A percentile compares a stretch with the other conserved stretches of the same genome.
phyloP scores from a whole-genome alignment of 495 filamentous ascomycete genomes.

The Podospora australis region DNA sequence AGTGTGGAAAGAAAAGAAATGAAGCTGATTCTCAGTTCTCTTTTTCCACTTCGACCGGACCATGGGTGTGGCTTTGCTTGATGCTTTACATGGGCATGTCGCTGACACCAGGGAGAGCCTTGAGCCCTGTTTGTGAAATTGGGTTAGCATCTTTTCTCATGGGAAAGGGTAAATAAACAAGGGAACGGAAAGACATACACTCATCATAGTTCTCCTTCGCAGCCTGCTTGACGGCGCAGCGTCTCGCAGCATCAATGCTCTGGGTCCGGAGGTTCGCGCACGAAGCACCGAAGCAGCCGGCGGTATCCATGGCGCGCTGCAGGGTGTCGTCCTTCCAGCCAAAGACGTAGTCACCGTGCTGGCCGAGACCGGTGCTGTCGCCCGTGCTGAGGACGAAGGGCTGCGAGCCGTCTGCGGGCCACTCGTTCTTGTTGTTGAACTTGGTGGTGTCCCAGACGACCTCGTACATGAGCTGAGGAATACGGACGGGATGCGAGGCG shows the following conservation, averaged over 20 bases:
- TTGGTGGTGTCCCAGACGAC: constrained; percentile 45
- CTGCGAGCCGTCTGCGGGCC: constrained; percentile 42
- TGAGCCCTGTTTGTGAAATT: constrained; percentile 13
- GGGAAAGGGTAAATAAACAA: background rate
- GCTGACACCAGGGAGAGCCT: constrained; percentile 16
- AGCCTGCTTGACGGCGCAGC: constrained; percentile 33
- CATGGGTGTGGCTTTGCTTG: no score
- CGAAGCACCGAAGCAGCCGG: constrained; percentile 35
- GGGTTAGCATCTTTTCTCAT: background rate
- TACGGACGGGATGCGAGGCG: constrained; percentile 40
- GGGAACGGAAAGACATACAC: constrained; percentile 29
- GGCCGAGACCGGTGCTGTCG: constrained; percentile 38
- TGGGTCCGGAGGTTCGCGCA: constrained; percentile 35
- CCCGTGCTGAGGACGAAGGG: constrained; percentile 44
- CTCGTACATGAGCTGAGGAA: constrained; percentile 48
- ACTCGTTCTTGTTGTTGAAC: constrained; percentile 39
- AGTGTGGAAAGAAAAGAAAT: no score
- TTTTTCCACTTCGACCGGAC: no score
- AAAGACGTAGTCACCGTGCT: constrained; percentile 48
- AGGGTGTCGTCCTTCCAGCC: constrained; percentile 43
- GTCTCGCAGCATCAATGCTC: constrained; percentile 23
- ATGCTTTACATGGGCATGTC: no score
- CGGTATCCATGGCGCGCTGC: constrained; percentile 43
- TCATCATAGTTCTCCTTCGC: constrained; percentile 38
- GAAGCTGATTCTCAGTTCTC: no score